Conservation (phyloP, 495 filamentous ascomycete species). For the Talaromyces thailandensis region DNA sequence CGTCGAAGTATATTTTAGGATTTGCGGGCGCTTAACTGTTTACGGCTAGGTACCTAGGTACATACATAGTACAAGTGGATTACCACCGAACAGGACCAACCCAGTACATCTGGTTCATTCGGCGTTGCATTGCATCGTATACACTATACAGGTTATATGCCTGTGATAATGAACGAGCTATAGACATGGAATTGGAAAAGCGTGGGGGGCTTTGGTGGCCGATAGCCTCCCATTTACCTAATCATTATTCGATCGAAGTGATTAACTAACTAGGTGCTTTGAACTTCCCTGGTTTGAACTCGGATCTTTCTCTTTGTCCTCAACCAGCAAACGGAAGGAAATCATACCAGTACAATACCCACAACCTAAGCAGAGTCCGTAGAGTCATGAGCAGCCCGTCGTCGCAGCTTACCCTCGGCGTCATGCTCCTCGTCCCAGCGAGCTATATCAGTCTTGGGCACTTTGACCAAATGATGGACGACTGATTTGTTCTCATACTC, state of each 20-base stretch:
- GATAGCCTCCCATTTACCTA: not conserved
- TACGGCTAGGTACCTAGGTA: no score
- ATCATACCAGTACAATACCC: no score
- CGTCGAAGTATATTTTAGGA: not conserved
- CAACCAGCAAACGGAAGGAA: no score
- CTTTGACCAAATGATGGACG: conserved; percentile 45
- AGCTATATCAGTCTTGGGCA: conserved; percentile 37
- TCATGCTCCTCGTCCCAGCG: conserved; percentile 51
- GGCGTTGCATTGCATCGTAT: not conserved
- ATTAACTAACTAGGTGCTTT: not conserved
- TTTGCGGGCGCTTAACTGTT: not conserved
- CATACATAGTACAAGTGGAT: no score
- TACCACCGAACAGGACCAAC: no score
- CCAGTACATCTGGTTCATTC: not conserved
- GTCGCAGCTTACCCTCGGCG: conserved; percentile 28
- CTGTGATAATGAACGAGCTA: not conserved
- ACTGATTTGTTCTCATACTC: conserved; percentile 35
- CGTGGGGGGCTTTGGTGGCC: not conserved
- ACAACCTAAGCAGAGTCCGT: not conserved
- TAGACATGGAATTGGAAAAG: not conserved
- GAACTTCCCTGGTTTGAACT: not conserved
- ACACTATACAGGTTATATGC: no score
- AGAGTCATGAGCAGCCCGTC: not conserved
- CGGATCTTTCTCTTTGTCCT: not conserved
- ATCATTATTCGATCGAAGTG: not conserved